Evolutionary conservation across 441 rosid species (phyloP).

Genomic region (Populus hybrid): DNA sequence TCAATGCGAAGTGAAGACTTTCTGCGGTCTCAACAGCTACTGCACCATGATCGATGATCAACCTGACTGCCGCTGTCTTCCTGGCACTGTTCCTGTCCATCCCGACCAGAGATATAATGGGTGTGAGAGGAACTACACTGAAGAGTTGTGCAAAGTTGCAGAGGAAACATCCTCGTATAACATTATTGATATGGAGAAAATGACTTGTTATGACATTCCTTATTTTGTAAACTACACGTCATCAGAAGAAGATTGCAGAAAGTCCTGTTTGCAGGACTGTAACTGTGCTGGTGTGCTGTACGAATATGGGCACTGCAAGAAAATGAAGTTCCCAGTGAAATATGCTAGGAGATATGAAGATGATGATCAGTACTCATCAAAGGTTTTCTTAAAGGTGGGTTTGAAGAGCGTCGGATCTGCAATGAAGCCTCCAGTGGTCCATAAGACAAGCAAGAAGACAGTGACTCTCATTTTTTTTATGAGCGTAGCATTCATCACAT

Average conservation of each 20-base stretch:
- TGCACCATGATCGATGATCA: constrained; percentile 11
- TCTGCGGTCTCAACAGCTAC: constrained; percentile 29
- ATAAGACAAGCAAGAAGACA: neutral
- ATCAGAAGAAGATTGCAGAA: too few relatives aligned
- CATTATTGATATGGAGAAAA: constrained; percentile 1
- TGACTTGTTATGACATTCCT: too few relatives aligned
- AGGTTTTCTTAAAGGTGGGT: constrained; percentile 26
- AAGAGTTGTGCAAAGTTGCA: constrained; percentile 13
- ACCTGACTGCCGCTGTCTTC: constrained; percentile 26
- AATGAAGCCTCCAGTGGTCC: neutral
- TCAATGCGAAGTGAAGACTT: constrained; percentile 20
- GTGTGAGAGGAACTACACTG: constrained; percentile 21
- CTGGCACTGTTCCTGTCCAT: constrained; percentile 12
- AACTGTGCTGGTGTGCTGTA: too few relatives aligned
- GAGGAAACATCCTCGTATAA: neutral
- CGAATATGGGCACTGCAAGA: too few relatives aligned
- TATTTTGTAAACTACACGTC: too few relatives aligned
- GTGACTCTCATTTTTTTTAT: neutral
- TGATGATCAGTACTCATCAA: neutral
- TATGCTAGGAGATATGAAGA: too few relatives aligned
- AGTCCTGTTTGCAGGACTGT: too few relatives aligned
- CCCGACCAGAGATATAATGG: constrained; percentile 13
- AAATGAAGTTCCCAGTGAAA: too few relatives aligned
- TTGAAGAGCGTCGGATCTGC: neutral
- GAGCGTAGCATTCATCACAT: neutral